Evolutionary conservation across 345 rosid species (phyloP), one percentile per base, ranked within the genome.

Genomic region (Angophora floribunda): DNA sequence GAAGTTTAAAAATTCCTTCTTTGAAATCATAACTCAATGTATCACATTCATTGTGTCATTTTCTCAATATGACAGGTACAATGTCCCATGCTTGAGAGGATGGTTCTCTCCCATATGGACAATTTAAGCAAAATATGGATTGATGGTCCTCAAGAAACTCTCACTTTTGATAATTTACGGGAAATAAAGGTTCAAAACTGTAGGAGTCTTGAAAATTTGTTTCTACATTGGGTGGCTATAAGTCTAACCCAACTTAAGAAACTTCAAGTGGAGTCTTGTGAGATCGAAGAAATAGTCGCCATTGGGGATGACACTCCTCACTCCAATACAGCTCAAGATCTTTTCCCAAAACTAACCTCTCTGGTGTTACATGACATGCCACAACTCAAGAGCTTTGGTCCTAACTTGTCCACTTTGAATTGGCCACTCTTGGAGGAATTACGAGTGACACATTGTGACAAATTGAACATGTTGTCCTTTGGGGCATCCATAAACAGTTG

Each of bases 21-120:
- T 61, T 61, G 32, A 61, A 32, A 4, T 28, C 70, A 61, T 61
- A 61, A 61, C 67, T 28, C 70, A 61, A 28, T 28, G 32, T 6
- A 61, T 61, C 2, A 28, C 14, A 6, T 61, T 61, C 30, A 26
- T 26, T 61, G 3, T 0, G 2, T 28, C 4, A 61, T 61, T 28
- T 61, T 28, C 13, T 61, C 16, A 61, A 61, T 28, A 28, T 61
- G 32, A 7, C 1, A 28, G 16, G 32, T 61, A 61, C 17, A 61
- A 28, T 61, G 41, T 70, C 47, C 13, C 6, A 0, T 0, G 7
- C 80, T 70, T 36, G 0, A 0, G 80, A 0, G 0, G 4, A 36
- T 70, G 47, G 26, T 4, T 70, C 47, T 70, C 80, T 70, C 47
- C 13, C 47, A 70, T 5, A 36, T 70, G 13, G 80, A 70, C 47